phyloP scores from a whole-genome alignment of 768 basidiomycete genomes.

The Daedaleopsis nitida region DNA sequence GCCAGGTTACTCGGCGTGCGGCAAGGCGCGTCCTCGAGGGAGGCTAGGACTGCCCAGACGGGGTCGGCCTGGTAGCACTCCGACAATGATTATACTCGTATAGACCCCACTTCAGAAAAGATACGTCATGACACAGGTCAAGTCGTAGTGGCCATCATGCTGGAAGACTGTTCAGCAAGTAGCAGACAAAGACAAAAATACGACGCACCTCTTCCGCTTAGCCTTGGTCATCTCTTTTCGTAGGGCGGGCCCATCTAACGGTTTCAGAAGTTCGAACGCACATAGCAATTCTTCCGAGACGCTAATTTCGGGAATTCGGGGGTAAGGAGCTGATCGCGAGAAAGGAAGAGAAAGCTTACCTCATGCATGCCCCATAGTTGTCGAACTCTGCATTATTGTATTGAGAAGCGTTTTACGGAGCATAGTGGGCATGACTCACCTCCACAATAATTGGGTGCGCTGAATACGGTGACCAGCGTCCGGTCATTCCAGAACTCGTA shows the following conservation, averaged over 20 bases:
- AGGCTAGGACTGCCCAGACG: slow-evolving; percentile 1
- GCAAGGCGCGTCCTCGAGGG: slow-evolving; percentile 7
- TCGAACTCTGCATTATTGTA: slow-evolving; percentile 69
- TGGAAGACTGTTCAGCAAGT: neutral
- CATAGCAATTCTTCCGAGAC: slow-evolving; percentile 97
- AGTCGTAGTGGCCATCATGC: slow-evolving; percentile 35
- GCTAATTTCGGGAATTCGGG: slow-evolving; percentile 37
- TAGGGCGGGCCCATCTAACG: slow-evolving; percentile 89
- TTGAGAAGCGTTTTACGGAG: slow-evolving; percentile 5
- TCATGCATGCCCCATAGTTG: slow-evolving; percentile 95
- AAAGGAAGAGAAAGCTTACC: slow-evolving; percentile 44
- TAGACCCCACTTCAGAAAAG: slow-evolving; percentile 15
- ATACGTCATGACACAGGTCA: slow-evolving; percentile 19
- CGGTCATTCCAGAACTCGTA: slow-evolving; percentile 99
- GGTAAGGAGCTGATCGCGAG: neutral
- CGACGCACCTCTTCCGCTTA: slow-evolving; percentile 88
- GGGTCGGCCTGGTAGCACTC: slow-evolving; percentile 6
- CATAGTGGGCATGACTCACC: slow-evolving; percentile 55
- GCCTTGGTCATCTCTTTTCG: slow-evolving; percentile 99
- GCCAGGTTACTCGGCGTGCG: slow-evolving; percentile 1
- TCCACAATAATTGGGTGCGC: slow-evolving; percentile 95
- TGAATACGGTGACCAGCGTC: slow-evolving; percentile 97
- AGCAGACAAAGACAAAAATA: neutral
- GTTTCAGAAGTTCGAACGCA: slow-evolving; percentile 96
- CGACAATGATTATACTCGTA: slow-evolving; percentile 27